Evolutionary conservation across 805 yeast species (phyloP).

Genomic region (Priceomyces melissophilus): DNA sequence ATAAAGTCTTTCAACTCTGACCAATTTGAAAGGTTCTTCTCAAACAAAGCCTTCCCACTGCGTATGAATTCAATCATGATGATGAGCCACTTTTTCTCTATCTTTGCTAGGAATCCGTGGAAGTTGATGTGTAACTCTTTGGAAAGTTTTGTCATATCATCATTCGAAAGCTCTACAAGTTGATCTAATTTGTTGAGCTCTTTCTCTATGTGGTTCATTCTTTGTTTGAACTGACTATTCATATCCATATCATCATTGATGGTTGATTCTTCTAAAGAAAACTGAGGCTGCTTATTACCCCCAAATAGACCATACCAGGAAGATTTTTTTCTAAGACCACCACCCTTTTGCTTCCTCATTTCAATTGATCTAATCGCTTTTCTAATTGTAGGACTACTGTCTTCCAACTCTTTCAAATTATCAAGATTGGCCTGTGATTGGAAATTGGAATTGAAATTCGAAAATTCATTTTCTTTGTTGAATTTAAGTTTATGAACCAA

Average conservation of each 20-base stretch:
- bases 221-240: constrained; percentile 21
- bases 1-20: constrained; percentile 24
- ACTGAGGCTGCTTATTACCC: constrained; percentile 23
- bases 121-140: constrained; percentile 40
- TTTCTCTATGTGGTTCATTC: constrained; percentile 34
- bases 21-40: constrained; percentile 32
- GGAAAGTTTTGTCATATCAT: constrained; percentile 44
- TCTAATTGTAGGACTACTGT: constrained; percentile 36
- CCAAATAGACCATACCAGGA: constrained; percentile 46
- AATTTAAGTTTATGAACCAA: constrained; percentile 38
- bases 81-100: constrained; percentile 40
- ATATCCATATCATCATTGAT: constrained; percentile 5
- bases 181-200: constrained; percentile 46
- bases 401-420: constrained; percentile 30
- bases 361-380: constrained; percentile 33
- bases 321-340: constrained; percentile 19
- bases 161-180: constrained; percentile 39
- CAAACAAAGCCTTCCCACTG: constrained; percentile 30
- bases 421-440: constrained; percentile 18
- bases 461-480: constrained; percentile 34
- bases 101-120: constrained; percentile 29
- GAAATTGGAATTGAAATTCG: constrained; percentile 20
- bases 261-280: not conserved
- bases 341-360: constrained; percentile 19
- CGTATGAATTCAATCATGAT: constrained; percentile 37